Conservation (phyloP, 805 yeast species). For the Cyberlindnera mississippiensis region DNA sequence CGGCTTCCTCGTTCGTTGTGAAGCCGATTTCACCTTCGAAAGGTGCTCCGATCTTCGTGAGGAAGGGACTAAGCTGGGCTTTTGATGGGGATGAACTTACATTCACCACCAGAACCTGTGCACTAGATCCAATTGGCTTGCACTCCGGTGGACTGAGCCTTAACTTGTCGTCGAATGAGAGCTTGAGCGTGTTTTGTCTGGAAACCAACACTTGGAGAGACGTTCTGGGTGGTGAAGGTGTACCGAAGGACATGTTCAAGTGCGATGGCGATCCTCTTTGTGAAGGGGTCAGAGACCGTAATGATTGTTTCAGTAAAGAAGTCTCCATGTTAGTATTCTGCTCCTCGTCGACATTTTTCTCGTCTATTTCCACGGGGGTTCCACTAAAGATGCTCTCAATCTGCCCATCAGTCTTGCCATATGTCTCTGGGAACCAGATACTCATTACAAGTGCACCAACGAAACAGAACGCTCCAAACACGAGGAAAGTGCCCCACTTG, state of each 20-base stretch:
- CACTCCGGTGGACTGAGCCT: constrained; percentile 7
- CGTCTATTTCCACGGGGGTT: constrained; percentile 1
- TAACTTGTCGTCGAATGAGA: constrained; percentile 1
- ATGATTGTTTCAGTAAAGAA: not conserved
- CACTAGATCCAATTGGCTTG: no score
- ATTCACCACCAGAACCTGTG: not conserved
- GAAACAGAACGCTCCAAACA: constrained; percentile 35
- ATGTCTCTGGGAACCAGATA: constrained; percentile 43
- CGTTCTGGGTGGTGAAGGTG: not conserved
- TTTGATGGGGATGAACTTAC: not conserved
- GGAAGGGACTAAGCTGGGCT: constrained; percentile 9
- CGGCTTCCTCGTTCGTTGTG: not conserved
- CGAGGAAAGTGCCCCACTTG: constrained; percentile 38
- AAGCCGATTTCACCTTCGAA: constrained; percentile 7
- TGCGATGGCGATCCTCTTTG: not conserved
- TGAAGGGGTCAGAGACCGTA: no score
- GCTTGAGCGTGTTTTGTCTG: constrained; percentile 2
- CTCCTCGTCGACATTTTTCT: not conserved
- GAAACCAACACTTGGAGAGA: constrained; percentile 1
- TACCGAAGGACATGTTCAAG: not conserved
- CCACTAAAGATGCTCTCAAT: constrained; percentile 24
- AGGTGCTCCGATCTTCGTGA: constrained; percentile 16
- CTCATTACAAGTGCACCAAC: constrained; percentile 30
- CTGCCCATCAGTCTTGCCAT: constrained; percentile 26
- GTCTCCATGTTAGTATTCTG: not conserved